Base-by-base conservation (phyloP, 2,329 filamentous ascomycete species). In the Trichoderma arundinaceum region DNA sequence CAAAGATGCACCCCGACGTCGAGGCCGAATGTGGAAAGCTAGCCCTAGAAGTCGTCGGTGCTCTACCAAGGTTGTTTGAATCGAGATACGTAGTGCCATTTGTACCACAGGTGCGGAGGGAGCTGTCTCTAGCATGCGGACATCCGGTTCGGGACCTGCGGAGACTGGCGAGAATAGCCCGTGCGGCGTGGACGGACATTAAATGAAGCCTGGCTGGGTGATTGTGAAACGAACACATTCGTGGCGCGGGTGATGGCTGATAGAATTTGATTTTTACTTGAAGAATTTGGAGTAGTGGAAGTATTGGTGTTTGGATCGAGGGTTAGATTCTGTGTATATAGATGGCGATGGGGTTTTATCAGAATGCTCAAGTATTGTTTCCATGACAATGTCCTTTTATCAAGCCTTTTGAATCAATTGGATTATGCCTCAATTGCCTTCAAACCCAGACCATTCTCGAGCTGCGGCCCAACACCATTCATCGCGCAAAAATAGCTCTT, bases 121-220 rank as follows among this genome's bases (percentile, higher is more conserved):
- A 84, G 59, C 71, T 88, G 66, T 80, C 81, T 1, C 70, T 77
- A 8, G 84, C 84, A 1, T 85, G 84, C 57, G 85, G 85, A 1
- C 84, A 87, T 68, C 73, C 76, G 6, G 81, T 85, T 8, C 77
- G 86, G 51, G 83, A 84, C 67, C 78, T 87, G 51, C 78, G 86
- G 53, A 81, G 77, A 64, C 77, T 77, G 53, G 85, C 85, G 17
- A 77, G 84, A 60, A 69, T 74, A 66, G 83, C 84, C 4, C 79
- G 83, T 62, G 77, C 76, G 58, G 80, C 79, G 7, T 88, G 85
- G 85, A 76, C 75, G n/a, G 74, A 76, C 38, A 67, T 79, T 59
- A 78, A 74, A 60, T 75, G 65, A 72, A 35, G 48, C 12, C 15
- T 2, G 9, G 0, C 19, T 35, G 17, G 28, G 7, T 33, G 49